Conservation (phyloP, 164 flowering plant species). For the Tetracentron sinense region DNA sequence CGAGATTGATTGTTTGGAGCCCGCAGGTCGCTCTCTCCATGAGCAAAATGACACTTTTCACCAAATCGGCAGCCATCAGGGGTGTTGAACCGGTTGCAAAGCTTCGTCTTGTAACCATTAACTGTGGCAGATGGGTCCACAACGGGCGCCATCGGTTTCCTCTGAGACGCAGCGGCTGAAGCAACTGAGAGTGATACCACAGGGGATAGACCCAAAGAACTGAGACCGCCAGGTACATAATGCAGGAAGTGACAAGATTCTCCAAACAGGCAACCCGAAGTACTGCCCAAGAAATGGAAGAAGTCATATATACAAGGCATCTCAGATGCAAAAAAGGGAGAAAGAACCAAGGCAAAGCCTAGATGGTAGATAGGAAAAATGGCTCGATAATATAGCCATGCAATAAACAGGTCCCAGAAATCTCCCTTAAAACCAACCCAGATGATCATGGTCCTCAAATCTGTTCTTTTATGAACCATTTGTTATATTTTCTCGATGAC, state of each 20-base stretch:
- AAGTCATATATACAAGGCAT: not conserved
- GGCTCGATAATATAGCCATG: too few relatives aligned
- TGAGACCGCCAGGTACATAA: slow-evolving; percentile 32
- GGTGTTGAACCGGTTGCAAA: slow-evolving; percentile 28
- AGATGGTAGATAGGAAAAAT: too few relatives aligned
- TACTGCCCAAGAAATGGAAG: slow-evolving; percentile 17
- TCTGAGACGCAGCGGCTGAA: slow-evolving; percentile 10
- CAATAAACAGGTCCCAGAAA: not conserved
- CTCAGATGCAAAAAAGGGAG: not conserved
- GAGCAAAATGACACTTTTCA: slow-evolving; percentile 37
- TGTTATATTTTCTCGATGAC: not conserved
- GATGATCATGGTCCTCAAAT: not conserved
- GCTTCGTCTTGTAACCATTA: slow-evolving; percentile 23
- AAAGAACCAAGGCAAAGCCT: too few relatives aligned
- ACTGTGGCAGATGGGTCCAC: slow-evolving; percentile 13
- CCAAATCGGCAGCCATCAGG: slow-evolving; percentile 33
- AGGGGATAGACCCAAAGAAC: slow-evolving; percentile 18
- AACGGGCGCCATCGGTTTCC: slow-evolving; percentile 16
- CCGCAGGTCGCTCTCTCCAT: slow-evolving; percentile 30
- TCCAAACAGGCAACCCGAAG: slow-evolving; percentile 38
- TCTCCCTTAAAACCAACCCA: not conserved
- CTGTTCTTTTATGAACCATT: not conserved
- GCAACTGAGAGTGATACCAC: slow-evolving; percentile 16
- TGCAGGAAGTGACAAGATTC: slow-evolving; percentile 39
- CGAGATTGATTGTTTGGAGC: slow-evolving; percentile 10